Evolutionary conservation across 2,329 filamentous ascomycete genomes (phyloP).

Genomic region (Exophiala alcalophila): DNA sequence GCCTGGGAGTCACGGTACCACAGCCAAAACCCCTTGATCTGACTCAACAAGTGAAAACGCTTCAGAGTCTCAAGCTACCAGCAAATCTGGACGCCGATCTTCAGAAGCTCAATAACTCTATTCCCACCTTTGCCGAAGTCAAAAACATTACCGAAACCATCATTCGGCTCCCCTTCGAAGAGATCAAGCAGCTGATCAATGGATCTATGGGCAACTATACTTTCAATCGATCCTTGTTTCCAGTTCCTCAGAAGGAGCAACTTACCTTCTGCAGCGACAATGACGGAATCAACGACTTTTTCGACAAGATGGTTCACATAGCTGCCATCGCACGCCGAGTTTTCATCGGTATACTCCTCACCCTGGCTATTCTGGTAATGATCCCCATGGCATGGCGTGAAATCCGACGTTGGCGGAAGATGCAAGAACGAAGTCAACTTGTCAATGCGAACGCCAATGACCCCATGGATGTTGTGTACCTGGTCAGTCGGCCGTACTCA

Average conservation of each 20-base stretch:
- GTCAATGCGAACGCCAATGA: slow-evolving; percentile 68
- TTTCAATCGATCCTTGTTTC: slow-evolving; percentile 76
- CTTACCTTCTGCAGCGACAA: slow-evolving; percentile 88
- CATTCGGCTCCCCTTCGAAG: slow-evolving; percentile 75
- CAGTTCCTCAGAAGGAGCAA: slow-evolving; percentile 76
- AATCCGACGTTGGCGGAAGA: slow-evolving; percentile 70
- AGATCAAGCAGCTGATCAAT: slow-evolving; percentile 72
- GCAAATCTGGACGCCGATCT: slow-evolving; percentile 67
- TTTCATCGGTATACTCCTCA: slow-evolving; percentile 70
- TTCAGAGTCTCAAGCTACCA: slow-evolving; percentile 69
- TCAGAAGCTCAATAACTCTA: slow-evolving; percentile 68
- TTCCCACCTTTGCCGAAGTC: slow-evolving; percentile 80
- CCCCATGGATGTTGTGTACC: slow-evolving; percentile 83
- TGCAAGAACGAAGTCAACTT: slow-evolving; percentile 66
- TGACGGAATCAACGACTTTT: slow-evolving; percentile 78
- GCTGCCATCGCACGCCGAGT: slow-evolving; percentile 67
- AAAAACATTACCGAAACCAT: slow-evolving; percentile 75
- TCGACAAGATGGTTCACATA: slow-evolving; percentile 65
- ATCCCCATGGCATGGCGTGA: slow-evolving; percentile 78
- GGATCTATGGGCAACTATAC: slow-evolving; percentile 67
- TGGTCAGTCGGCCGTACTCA: slow-evolving; percentile 76
- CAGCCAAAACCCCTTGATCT: slow-evolving; percentile 61
- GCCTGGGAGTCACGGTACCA: slow-evolving; percentile 42
- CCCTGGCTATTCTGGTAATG: slow-evolving; percentile 70
- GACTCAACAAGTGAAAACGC: slow-evolving; percentile 58